Evolutionary conservation across 2,329 filamentous ascomycete species (phyloP).

Genomic region (Tolypocladium tropicale): DNA sequence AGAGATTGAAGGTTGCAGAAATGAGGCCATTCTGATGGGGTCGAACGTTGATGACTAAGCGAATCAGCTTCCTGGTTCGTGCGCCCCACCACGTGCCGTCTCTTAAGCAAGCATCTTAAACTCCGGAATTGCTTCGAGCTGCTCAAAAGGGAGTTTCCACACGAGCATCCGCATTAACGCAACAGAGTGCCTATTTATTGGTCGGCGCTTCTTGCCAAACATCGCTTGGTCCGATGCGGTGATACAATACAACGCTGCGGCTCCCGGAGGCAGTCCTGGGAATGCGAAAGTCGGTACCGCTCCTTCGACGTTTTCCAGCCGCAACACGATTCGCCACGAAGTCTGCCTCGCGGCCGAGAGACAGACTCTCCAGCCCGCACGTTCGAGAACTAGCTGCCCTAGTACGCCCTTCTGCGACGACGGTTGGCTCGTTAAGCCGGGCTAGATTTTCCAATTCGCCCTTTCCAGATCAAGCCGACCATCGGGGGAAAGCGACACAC

Average conservation of each 20-base stretch:
- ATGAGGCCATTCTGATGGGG: slow-evolving; percentile 28
- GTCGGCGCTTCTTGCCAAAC: background rate
- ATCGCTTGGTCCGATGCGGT: slow-evolving; percentile 10
- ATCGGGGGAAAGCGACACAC: background rate
- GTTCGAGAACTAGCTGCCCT: slow-evolving; percentile 7
- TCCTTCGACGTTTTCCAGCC: slow-evolving; percentile 7
- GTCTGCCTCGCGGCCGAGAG: background rate
- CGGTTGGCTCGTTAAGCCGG: background rate
- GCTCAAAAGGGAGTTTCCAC: background rate
- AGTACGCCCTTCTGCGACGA: slow-evolving; percentile 4
- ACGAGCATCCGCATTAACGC: background rate
- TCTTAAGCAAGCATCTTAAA: background rate
- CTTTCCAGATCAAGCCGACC: slow-evolving; percentile 1
- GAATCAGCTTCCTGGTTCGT: background rate
- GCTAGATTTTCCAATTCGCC: slow-evolving; percentile 4
- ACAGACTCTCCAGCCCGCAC: background rate
- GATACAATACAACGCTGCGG: slow-evolving; percentile 8
- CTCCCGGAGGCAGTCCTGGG: slow-evolving; percentile 11
- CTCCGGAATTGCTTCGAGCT: background rate
- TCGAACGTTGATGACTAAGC: slow-evolving; percentile 24
- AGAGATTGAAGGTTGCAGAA: slow-evolving; percentile 17
- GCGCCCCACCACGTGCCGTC: background rate
- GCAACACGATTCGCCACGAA: slow-evolving; percentile 7
- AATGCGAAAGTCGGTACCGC: slow-evolving; percentile 18
- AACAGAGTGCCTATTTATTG: background rate